Percentiles rank a stretch among this genome's conserved stretches.
These are phyloP conservation scores for Haplographium delicatum DNA, from an alignment of 495 filamentous ascomycete species.

Conservation along the genomic window DNA sequence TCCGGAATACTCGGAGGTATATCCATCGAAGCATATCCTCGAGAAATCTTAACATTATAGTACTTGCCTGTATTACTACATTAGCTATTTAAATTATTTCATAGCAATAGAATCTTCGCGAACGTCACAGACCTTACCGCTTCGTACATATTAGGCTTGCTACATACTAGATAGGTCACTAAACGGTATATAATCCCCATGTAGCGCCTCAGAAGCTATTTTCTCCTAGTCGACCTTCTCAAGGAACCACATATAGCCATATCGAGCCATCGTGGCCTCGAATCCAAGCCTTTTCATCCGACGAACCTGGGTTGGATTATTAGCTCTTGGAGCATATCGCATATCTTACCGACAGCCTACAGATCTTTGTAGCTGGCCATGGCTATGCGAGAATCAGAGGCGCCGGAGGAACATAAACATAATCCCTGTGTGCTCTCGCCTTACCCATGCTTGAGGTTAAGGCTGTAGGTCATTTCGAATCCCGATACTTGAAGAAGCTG, in stretches of 20 bases:
- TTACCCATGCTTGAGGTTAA: too few relatives aligned
- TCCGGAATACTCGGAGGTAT: not conserved
- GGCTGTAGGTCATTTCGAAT: too few relatives aligned
- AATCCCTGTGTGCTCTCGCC: not conserved
- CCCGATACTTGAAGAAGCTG: too few relatives aligned
- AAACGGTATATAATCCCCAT: not conserved
- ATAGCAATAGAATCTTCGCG: not conserved
- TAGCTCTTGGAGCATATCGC: not conserved
- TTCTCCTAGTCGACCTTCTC: not conserved
- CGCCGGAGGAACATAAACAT: not conserved
- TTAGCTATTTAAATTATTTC: not conserved
- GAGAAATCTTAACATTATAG: not conserved
- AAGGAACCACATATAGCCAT: not conserved
- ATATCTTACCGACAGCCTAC: not conserved
- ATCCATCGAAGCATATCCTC: not conserved
- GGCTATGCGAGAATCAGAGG: not conserved
- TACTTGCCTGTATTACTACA: not conserved
- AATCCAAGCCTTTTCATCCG: not conserved
- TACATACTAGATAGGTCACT: not conserved
- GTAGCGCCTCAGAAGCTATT: not conserved
- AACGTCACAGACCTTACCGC: not conserved
- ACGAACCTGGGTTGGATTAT: not conserved
- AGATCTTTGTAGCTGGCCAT: not conserved
- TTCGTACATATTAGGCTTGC: not conserved
- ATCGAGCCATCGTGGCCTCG: not conserved